Base-by-base conservation (phyloP, 75 land plant species). In the Gnetum montanum region DNA sequence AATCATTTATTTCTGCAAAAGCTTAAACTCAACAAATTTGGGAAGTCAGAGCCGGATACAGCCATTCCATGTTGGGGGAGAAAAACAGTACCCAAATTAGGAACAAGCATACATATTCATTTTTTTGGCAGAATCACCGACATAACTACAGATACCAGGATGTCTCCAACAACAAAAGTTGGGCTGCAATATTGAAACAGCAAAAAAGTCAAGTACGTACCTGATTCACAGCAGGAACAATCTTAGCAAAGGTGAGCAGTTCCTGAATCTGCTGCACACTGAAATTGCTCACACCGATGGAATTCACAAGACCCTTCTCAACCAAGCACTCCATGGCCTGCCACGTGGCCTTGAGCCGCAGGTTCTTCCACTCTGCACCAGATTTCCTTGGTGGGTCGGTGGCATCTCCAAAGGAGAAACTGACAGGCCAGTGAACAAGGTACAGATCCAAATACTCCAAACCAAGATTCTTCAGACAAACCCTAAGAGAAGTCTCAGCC, bases 161-260 rank as follows among this genome's bases (percentile, higher is more conserved):
- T n/a, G n/a, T n/a, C n/a, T n/a, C n/a, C n/a, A n/a, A n/a, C n/a
- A n/a, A n/a, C n/a, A n/a, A n/a, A n/a, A n/a, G n/a, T n/a, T n/a
- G n/a, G n/a, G n/a, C n/a, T n/a, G n/a, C n/a, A n/a, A n/a, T n/a
- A n/a, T n/a, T n/a, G n/a, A n/a, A n/a, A n/a, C n/a, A n/a, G n/a
- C n/a, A 15, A 6, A 34, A 69, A 34, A 16, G 8, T 55, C 33
- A 73, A 30, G 3, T 33, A 22, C 53, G 1, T 20, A 80, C 88
- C 81, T 85, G 90, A 73, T 85, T 77, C 1, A 81, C 85, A 38
- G 85, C 85, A 58, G 90, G 90, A 44, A 78, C 64, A 51, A 81
- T 71, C 41, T 74, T 85, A 5, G 85, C 85, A 69, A 81, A 85
- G 22, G 57, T 75, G 11, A 85, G 78, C 57, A 85, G 28, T 37